Percentiles rank a stretch among this genome's conserved stretches.
Evolutionary conservation across 257 asterid genomes (phyloP).

Genomic region (Solanum lignicaule): DNA sequence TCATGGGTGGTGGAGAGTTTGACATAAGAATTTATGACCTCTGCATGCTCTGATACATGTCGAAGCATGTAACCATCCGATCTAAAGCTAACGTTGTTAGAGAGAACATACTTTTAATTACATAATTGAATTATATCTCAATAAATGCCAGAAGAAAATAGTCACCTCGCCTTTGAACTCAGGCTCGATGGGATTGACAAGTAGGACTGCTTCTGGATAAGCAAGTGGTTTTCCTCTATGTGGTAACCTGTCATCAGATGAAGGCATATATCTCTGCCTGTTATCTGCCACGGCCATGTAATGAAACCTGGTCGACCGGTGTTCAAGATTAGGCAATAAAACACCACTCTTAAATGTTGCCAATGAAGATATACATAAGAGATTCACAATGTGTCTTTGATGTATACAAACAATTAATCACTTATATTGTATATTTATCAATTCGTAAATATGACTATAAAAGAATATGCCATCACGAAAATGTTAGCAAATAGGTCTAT

Average conservation of each 20-base stretch:
- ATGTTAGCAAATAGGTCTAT: not conserved
- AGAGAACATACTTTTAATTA: too few relatives aligned
- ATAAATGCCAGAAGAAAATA: not conserved
- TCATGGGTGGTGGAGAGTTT: too few relatives aligned
- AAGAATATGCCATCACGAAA: not conserved
- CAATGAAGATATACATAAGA: not conserved
- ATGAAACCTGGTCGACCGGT: slow-evolving; percentile 35
- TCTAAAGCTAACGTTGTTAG: too few relatives aligned
- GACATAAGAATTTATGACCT: too few relatives aligned
- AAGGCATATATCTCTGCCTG: slow-evolving; percentile 73
- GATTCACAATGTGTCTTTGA: not conserved
- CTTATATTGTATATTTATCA: too few relatives aligned
- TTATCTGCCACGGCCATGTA: slow-evolving; percentile 71
- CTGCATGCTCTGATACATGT: too few relatives aligned
- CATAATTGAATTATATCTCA: not conserved
- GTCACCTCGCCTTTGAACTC: slow-evolving; percentile 67
- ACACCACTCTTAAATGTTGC: not conserved
- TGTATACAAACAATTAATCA: not conserved
- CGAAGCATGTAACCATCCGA: too few relatives aligned
- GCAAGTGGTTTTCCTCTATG: slow-evolving; percentile 55
- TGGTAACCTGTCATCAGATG: slow-evolving; percentile 64
- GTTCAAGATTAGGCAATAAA: not conserved
- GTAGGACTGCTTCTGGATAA: slow-evolving; percentile 81
- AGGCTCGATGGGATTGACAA: slow-evolving; percentile 58
- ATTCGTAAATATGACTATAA: not conserved